Evolutionary conservation across 176 grass and related monocot species (phyloP).

Genomic region (Raddia distichophylla): DNA sequence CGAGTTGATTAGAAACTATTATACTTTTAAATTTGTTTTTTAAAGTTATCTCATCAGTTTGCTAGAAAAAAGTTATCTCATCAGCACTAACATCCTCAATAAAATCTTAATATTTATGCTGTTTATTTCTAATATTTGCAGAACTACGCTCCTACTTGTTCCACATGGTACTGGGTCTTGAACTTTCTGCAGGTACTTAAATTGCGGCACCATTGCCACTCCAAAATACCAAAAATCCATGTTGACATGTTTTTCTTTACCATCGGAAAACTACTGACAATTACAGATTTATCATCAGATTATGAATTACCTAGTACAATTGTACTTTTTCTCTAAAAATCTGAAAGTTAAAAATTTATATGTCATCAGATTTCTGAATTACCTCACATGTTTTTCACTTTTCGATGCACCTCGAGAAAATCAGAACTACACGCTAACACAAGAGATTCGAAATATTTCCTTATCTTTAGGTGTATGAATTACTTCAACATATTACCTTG

Average conservation of each 20-base stretch:
- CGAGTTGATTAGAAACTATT: constrained; percentile 8
- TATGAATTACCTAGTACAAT: not conserved
- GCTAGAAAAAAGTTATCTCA: not conserved
- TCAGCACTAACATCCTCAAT: constrained; percentile 13
- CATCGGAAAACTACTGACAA: too few species aligned
- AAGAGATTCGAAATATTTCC: not conserved
- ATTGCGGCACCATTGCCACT: not conserved
- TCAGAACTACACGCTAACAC: constrained; percentile 2
- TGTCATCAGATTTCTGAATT: not conserved
- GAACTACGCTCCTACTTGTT: constrained; percentile 85
- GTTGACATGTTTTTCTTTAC: too few species aligned
- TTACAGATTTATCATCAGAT: too few species aligned
- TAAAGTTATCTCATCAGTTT: not conserved
- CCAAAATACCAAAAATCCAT: too few species aligned
- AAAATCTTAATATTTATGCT: constrained; percentile 18
- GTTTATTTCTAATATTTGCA: constrained; percentile 48
- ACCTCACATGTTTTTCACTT: not conserved
- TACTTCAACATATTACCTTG: not conserved
- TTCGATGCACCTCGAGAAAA: not conserved
- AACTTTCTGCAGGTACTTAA: constrained; percentile 81
- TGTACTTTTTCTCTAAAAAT: not conserved
- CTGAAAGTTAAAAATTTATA: not conserved
- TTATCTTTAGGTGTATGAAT: not conserved
- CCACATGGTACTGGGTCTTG: constrained; percentile 76
- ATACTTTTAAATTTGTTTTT: not conserved